Conservation (phyloP, 2,329 filamentous ascomycete species). For the Aureobasidium namibiae region DNA sequence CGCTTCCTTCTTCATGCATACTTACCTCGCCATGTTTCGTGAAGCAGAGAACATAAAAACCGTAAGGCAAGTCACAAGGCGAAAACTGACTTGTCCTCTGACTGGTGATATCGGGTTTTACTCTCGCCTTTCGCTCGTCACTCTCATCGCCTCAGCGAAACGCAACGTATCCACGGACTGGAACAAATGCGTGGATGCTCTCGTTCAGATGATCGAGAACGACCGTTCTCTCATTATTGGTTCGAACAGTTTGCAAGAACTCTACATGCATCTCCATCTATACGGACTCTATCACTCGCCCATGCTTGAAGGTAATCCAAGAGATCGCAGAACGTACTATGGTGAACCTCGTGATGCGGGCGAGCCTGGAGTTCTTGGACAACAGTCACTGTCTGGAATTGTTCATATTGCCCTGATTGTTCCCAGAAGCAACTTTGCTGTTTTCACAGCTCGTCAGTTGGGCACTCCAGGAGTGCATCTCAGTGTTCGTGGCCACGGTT, state of each 20-base stretch:
- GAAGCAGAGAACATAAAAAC: constrained; percentile 28
- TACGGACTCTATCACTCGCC: constrained; percentile 14
- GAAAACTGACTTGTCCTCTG: neutral
- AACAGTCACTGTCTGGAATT: neutral
- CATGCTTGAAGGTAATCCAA: neutral
- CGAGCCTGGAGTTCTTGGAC: constrained; percentile 2
- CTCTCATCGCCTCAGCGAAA: constrained; percentile 21
- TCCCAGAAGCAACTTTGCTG: neutral
- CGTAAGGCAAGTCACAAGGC: constrained; percentile 8
- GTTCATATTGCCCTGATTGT: constrained; percentile 3
- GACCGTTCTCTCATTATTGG: constrained; percentile 17
- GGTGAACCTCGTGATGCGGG: neutral
- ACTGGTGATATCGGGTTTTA: constrained; percentile 17
- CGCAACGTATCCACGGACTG: constrained; percentile 18
- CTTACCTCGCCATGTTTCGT: constrained; percentile 41
- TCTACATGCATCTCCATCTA: constrained; percentile 23
- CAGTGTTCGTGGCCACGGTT: neutral
- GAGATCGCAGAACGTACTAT: neutral
- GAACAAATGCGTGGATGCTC: constrained; percentile 13
- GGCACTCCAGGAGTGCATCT: constrained; percentile 6
- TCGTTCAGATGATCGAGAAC: constrained; percentile 15
- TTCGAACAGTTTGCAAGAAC: constrained; percentile 22
- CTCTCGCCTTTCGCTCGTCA: constrained; percentile 21
- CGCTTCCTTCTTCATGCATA: constrained; percentile 30
- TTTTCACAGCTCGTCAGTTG: neutral